Evolutionary conservation across 2,329 filamentous ascomycete species (phyloP).

Genomic region (Ciborinia camelliae): DNA sequence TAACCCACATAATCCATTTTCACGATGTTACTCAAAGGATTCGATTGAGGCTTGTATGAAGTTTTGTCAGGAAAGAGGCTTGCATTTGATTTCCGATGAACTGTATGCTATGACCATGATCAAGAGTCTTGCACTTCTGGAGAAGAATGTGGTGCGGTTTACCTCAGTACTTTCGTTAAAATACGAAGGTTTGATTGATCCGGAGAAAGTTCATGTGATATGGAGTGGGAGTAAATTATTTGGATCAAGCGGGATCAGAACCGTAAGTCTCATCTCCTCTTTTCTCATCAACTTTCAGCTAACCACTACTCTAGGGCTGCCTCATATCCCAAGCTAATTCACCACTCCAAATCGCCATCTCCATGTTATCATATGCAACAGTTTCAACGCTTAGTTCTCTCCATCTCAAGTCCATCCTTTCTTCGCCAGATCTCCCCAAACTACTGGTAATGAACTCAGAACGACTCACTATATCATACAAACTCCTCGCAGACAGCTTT

Average conservation of each 20-base stretch:
- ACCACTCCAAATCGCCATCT: background rate
- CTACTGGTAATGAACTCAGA: background rate
- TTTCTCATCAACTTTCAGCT: background rate
- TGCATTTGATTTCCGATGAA: slow-evolving; percentile 9
- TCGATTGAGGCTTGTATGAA: background rate
- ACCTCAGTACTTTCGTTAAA: background rate
- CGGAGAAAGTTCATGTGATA: background rate
- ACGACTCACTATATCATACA: background rate
- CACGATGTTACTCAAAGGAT: background rate
- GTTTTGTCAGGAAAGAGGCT: background rate
- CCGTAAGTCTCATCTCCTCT: background rate
- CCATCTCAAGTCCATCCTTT: background rate
- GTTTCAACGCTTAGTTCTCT: background rate
- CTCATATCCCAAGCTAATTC: background rate
- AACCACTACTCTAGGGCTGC: background rate
- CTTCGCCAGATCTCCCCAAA: background rate
- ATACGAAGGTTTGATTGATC: background rate
- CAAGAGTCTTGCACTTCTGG: background rate
- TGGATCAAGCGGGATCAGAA: background rate
- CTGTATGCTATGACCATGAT: background rate
- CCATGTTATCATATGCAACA: background rate
- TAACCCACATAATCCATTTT: background rate
- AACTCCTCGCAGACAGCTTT: background rate
- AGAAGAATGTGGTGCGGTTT: background rate
- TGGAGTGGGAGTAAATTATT: slow-evolving; percentile 1